Evolutionary conservation across 192 early-diverging fungal species (phyloP).

Genomic region (Mortierella alpina): DNA sequence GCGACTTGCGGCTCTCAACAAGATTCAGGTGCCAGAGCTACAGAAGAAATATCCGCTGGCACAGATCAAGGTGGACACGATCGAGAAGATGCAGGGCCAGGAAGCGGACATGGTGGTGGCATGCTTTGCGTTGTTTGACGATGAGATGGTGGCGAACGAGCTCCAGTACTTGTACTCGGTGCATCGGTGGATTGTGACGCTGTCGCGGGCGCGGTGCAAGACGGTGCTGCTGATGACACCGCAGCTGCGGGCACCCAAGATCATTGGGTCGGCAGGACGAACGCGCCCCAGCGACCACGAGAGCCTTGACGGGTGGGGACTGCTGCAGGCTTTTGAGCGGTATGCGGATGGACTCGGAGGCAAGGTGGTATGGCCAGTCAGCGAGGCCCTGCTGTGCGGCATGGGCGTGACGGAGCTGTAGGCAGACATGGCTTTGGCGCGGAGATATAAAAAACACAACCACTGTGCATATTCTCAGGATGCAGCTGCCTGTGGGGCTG

Average conservation of each 20-base stretch:
- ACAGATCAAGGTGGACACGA: conserved; percentile 57
- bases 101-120: conserved; percentile 70
- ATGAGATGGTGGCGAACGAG: conserved; percentile 28
- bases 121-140: conserved; percentile 64
- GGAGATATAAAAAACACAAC: not conserved
- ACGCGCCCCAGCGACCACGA: conserved; percentile 22
- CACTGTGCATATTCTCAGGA: not conserved
- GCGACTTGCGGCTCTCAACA: conserved; percentile 45
- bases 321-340: conserved; percentile 37
- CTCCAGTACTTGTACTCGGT: conserved; percentile 56
- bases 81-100: conserved; percentile 67
- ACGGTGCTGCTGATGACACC: conserved; percentile 47
- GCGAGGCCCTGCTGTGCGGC: conserved; percentile 10
- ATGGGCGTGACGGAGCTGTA: not conserved
- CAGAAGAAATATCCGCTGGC: conserved; percentile 20
- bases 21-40: not conserved
- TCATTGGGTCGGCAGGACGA: conserved; percentile 23
- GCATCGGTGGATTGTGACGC: conserved; percentile 60
- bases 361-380: conserved; percentile 29
- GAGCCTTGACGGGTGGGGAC: conserved; percentile 34
- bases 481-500: too few relatives aligned
- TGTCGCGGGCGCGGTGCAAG: conserved; percentile 58
- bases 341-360: conserved; percentile 22
- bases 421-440: not conserved
- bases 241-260: conserved; percentile 33